phyloP scores from a whole-genome alignment of 345 rosid genomes.

The Eucalyptus fibrosa region DNA sequence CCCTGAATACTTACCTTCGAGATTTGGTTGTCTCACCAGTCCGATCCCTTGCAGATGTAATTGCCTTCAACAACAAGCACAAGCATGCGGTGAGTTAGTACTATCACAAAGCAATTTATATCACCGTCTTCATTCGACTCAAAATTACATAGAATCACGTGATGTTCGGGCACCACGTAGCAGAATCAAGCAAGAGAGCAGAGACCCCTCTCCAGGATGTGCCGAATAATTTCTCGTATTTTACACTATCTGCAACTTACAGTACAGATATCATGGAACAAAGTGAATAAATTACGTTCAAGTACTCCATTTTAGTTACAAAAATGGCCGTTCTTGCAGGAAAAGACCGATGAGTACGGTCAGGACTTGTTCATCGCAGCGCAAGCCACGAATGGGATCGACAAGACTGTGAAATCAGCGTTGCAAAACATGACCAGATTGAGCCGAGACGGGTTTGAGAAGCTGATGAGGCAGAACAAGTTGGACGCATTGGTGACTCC shows the following conservation, averaged over 20 bases:
- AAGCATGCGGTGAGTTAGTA: constrained; percentile 14
- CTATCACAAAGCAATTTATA: neutral
- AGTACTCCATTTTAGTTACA: neutral
- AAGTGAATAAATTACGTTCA: neutral
- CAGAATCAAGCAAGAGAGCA: neutral
- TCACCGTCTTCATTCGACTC: neutral
- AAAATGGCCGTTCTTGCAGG: constrained; percentile 12
- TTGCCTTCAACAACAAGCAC: constrained; percentile 34
- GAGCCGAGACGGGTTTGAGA: no score
- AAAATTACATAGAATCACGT: neutral
- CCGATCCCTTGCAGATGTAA: constrained; percentile 42
- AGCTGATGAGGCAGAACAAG: no score
- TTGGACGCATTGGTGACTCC: no score
- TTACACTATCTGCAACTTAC: neutral
- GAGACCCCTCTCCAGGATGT: neutral
- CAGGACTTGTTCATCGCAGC: constrained; percentile 28
- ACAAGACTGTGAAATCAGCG: no score
- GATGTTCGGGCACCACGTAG: neutral
- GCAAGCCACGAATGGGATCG: neutral
- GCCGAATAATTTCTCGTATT: neutral
- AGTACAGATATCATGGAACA: neutral
- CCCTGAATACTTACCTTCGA: constrained; percentile 34
- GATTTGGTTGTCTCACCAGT: constrained; percentile 36
- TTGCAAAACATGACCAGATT: no score
- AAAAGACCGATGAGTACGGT: constrained; percentile 28